Base-by-base conservation (phyloP, 495 filamentous ascomycete species). In the Penicillium angulare region DNA sequence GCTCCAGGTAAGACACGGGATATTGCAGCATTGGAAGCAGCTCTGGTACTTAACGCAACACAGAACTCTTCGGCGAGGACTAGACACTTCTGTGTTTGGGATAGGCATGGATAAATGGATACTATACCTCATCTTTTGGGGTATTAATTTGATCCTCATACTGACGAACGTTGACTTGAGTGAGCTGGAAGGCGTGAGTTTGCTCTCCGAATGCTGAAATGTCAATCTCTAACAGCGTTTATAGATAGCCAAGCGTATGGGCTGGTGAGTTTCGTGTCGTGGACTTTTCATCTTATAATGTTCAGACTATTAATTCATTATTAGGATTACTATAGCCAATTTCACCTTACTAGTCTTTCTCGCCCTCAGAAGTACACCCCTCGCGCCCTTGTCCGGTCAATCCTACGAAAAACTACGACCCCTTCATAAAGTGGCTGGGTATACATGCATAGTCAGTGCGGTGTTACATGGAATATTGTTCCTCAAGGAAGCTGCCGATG, bases 331-430 rank as follows among this genome's bases (percentile, higher is more conserved):
- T 2, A 58, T 81, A 4, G 67, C 56, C 27, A 86, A 84, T 50
- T 54, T 81, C 45, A 71, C 65, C 13, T 65, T 86, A 21, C 68
- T 83, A 21, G 73, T 83, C 12, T 83, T 85, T 43, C 68, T 86
- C 21, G 76, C 79, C 3, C 65, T 86, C 47, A 83, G 80, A 48
- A 83, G 85, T 55, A 84, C 80, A 0, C 82, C 82, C 24, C 56
- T 86, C 16, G 77, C 80, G 23, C 68, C 77, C 26, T 52, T 86
- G 20, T 79, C 77, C 8, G 76, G 77, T 15, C 78, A 78, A 39
- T 84, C 81, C 7, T 84, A 86, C 56, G 82, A 86, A 49, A 66
- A 77, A 16, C 72, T 86, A 26, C 84, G 84, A 50, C 71, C 73
- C 24, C 73, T 86, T 16, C 82, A 86, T 59, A 77, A 77, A 46